These are phyloP conservation scores for Chondrus crispus DNA, from an alignment of 23 red algal species.

Conservation along the genomic window DNA sequence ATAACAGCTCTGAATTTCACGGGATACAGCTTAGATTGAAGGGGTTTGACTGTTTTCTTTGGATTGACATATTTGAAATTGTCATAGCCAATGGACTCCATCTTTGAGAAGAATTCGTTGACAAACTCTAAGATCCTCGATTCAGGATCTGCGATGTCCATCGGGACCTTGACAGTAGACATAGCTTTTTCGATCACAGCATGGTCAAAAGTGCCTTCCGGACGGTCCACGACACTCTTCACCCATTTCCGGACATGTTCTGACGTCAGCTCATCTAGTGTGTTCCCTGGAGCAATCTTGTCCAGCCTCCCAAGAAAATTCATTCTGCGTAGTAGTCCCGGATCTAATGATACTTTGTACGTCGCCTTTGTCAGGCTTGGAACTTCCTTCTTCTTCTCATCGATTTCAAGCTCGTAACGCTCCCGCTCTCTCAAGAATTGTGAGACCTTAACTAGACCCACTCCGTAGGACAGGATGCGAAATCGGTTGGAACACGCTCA, in stretches of 20 bases:
- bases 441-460: not conserved
- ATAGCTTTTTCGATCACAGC: not conserved
- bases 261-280: not conserved
- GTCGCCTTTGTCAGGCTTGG: not conserved
- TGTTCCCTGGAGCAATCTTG: not conserved
- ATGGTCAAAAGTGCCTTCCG: not conserved
- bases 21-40: not conserved
- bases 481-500: constrained; percentile 7
- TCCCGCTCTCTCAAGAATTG: constrained; percentile 6
- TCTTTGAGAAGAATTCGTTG: not conserved
- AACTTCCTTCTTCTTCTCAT: not conserved
- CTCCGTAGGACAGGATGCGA: not conserved
- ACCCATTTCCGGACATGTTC: not conserved
- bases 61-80: not conserved
- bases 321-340: not conserved
- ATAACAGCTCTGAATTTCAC: not conserved
- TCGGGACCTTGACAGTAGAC: not conserved
- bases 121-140: not conserved
- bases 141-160: not conserved
- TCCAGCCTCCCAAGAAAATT: constrained; percentile 2
- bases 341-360: constrained; percentile 1
- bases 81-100: not conserved
- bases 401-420: constrained; percentile 11
- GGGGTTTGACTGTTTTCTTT: not conserved
- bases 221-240: not conserved